These are phyloP conservation scores for Rhodomyrtus tomentosa DNA, from an alignment of 345 rosid species.

Conservation along the genomic window DNA sequence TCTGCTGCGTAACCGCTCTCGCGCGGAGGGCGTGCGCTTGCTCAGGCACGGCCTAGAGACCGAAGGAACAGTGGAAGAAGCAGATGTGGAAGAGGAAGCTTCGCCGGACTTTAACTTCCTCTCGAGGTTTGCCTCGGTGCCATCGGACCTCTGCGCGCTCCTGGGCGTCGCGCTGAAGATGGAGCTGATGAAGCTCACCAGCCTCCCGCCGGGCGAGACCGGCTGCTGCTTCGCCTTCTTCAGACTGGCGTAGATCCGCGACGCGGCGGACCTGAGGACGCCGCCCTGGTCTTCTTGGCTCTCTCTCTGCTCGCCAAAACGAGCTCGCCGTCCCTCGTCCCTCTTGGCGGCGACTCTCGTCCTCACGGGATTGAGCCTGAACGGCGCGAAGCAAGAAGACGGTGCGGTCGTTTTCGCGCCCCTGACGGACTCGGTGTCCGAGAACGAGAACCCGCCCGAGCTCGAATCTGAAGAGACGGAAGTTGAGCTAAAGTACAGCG, in stretches of 20 bases:
- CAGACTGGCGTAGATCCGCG: slow-evolving; percentile 34
- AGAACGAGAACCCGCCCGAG: slow-evolving; percentile 69
- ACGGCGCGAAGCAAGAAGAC: slow-evolving; percentile 28
- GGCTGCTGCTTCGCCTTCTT: slow-evolving; percentile 73
- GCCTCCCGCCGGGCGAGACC: slow-evolving; percentile 65
- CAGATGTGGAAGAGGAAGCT: slow-evolving; percentile 15
- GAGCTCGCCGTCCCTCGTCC: slow-evolving; percentile 9
- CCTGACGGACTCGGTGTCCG: slow-evolving; percentile 57
- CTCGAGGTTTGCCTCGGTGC: neutral
- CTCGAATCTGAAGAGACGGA: slow-evolving; percentile 75
- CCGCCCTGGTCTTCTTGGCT: slow-evolving; percentile 5
- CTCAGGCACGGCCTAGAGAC: slow-evolving; percentile 65
- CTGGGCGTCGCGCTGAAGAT: slow-evolving; percentile 34
- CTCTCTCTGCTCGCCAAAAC: slow-evolving; percentile 31
- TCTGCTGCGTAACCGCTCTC: slow-evolving; percentile 41
- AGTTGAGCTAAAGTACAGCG: slow-evolving; percentile 41
- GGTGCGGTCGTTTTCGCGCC: slow-evolving; percentile 26
- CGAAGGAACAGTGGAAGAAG: slow-evolving; percentile 70
- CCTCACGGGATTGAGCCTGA: slow-evolving; percentile 31
- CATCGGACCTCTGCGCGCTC: neutral
- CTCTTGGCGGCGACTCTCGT: slow-evolving; percentile 18
- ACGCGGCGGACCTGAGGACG: slow-evolving; percentile 29
- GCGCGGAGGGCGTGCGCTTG: slow-evolving; percentile 38
- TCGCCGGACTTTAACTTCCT: slow-evolving; percentile 27
- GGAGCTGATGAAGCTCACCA: slow-evolving; percentile 59